Conservation (phyloP, 2,329 filamentous ascomycete species). For the Fusarium concolor region DNA sequence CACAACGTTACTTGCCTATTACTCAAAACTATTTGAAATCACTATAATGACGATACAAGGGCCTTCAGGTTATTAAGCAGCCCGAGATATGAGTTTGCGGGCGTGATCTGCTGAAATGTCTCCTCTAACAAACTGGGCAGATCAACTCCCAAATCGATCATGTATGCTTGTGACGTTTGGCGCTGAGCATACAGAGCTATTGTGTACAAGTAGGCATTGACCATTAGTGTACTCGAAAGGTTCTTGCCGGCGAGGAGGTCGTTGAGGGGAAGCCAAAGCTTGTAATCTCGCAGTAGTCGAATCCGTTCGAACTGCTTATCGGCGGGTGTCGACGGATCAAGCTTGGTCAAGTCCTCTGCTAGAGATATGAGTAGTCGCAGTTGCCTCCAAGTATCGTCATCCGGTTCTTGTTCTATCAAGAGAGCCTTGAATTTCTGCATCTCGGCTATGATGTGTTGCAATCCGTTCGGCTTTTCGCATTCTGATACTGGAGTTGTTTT, state of each 20-base stretch:
- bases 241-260: conserved; percentile 17
- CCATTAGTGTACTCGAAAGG: conserved; percentile 22
- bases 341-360: conserved; percentile 8
- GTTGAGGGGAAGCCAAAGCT: conserved; percentile 24
- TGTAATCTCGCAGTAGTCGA: conserved; percentile 13
- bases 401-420: conserved; percentile 9
- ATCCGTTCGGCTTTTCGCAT: not conserved
- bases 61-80: not conserved
- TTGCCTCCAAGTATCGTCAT: conserved; percentile 4
- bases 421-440: conserved; percentile 16
- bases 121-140: conserved; percentile 3
- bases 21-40: not conserved
- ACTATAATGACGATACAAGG: not conserved
- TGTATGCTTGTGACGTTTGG: conserved; percentile 12
- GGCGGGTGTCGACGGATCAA: conserved; percentile 5
- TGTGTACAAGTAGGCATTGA: conserved; percentile 23
- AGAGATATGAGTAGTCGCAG: conserved; percentile 19
- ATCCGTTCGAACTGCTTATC: conserved; percentile 21
- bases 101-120: conserved; percentile 9
- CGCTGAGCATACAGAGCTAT: conserved; percentile 17
- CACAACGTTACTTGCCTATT: not conserved
- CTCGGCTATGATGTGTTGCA: conserved; percentile 14
- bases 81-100: not conserved
- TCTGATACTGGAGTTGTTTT: not conserved
- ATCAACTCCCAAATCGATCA: conserved; percentile 21